Evolutionary conservation across 352 stramenopile genomes (phyloP).

Genomic region (Phytophthora pluvialis): DNA sequence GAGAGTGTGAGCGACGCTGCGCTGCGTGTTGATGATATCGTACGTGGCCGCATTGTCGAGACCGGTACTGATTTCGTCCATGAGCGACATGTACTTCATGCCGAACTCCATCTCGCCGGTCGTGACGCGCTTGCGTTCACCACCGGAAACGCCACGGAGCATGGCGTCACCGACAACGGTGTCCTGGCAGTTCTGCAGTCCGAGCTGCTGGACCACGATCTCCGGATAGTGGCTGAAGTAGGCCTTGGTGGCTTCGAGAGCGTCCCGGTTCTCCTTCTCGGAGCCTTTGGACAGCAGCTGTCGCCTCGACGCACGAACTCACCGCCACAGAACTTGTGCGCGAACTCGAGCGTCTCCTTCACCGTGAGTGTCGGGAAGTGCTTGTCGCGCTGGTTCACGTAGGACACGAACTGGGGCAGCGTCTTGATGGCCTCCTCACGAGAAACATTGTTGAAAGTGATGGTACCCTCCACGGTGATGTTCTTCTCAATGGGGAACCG

Average conservation of each 20-base stretch:
- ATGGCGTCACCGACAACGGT: too few relatives aligned
- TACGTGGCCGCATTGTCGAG: conserved; percentile 77
- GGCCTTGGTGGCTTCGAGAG: conserved; percentile 17
- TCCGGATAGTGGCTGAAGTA: conserved; percentile 17
- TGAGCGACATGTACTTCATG: conserved; percentile 69
- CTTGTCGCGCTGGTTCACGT: conserved; percentile 43
- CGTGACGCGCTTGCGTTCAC: conserved; percentile 39
- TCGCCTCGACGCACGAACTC: conserved; percentile 28
- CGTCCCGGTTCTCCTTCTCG: conserved; percentile 15
- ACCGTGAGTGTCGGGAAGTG: conserved; percentile 51
- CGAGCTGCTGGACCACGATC: conserved; percentile 18
- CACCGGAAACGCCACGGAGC: too few relatives aligned
- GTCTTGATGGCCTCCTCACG: too few relatives aligned
- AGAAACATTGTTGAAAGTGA: too few relatives aligned
- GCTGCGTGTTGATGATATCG: conserved; percentile 44
- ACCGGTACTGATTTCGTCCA: conserved; percentile 94
- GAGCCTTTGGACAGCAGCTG: conserved; percentile 12
- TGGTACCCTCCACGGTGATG: too few relatives aligned
- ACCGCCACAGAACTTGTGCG: conserved; percentile 39
- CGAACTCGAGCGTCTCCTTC: conserved; percentile 63
- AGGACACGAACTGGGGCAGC: conserved; percentile 46
- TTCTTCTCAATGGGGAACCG: too few relatives aligned
- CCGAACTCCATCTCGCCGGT: conserved; percentile 82
- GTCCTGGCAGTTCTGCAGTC: too few relatives aligned
- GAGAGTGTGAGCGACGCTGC: conserved; percentile 23